A percentile compares a stretch with the other conserved stretches of the same genome.
These are phyloP conservation scores for Cymbidium sinense DNA, from an alignment of 106 monocot genomes.

Conservation along the genomic window DNA sequence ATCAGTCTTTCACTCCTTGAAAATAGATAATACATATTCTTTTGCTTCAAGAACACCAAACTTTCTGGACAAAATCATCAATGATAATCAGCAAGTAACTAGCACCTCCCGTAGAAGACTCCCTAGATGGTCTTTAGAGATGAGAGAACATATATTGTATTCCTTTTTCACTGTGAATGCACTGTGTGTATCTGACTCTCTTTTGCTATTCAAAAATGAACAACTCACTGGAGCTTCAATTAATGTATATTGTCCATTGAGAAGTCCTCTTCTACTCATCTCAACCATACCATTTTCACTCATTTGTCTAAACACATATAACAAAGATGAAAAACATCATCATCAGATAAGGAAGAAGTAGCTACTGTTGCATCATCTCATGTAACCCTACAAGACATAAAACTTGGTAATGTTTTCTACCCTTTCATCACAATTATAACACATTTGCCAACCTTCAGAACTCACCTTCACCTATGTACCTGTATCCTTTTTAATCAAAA, in stretches of 20 bases:
- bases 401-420: background rate
- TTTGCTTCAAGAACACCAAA: background rate
- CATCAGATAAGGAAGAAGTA: background rate
- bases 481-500: background rate
- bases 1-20: background rate
- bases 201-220: slow-evolving; percentile 6
- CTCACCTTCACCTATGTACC: background rate
- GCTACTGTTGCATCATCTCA: background rate
- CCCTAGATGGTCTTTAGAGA: background rate
- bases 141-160: slow-evolving; percentile 3
- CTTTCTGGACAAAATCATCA: background rate
- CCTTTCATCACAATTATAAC: background rate
- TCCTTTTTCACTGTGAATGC: background rate
- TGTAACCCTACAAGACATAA: background rate
- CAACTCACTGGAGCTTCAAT: background rate
- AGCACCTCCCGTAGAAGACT: background rate
- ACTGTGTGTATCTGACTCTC: background rate
- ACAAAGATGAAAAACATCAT: background rate
- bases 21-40: background rate
- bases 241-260: background rate
- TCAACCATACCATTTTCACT: slow-evolving; percentile 2
- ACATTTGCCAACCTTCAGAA: too few species aligned
- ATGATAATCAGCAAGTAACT: background rate
- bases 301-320: slow-evolving; percentile 3
- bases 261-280: background rate